A percentile compares a stretch with the other conserved stretches of the same genome.
Conservation (phyloP, 1,284 basidiomycete genomes). For the Porogramme epimiltina region DNA sequence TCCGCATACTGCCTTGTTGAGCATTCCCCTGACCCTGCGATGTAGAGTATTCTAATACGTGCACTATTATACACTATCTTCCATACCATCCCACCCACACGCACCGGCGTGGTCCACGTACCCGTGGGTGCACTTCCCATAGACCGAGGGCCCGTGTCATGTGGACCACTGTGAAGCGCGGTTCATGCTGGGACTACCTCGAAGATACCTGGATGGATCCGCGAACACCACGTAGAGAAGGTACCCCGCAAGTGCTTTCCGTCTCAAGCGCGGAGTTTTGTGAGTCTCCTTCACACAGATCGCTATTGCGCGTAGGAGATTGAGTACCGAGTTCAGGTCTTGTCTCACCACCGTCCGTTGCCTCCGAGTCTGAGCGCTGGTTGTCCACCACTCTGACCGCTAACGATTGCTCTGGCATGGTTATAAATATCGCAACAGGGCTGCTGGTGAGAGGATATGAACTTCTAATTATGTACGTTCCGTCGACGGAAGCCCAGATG, state of each 20-base stretch:
- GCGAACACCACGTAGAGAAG: too few species aligned
- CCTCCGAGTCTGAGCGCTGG: not conserved
- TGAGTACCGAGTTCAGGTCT: not conserved
- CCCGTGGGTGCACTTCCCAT: too few species aligned
- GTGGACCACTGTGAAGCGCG: too few species aligned
- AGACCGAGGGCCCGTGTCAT: too few species aligned
- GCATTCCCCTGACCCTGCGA: not conserved
- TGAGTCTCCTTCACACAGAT: too few species aligned
- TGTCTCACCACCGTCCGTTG: not conserved
- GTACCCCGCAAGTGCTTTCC: too few species aligned
- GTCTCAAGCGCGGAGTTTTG: too few species aligned
- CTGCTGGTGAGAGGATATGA: constrained; percentile 1
- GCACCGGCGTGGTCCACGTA: too few species aligned
- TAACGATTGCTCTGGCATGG: not conserved
- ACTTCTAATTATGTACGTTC: constrained; percentile 1
- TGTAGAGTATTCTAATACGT: not conserved
- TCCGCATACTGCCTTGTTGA: constrained; percentile 61
- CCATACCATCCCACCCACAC: too few species aligned
- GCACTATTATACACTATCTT: too few species aligned
- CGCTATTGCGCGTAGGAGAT: not conserved
- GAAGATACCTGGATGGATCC: too few species aligned
- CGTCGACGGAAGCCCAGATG: not conserved
- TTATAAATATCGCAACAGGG: constrained; percentile 5
- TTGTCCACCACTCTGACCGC: not conserved
- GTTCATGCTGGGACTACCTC: too few species aligned